Percentiles rank a stretch among this genome's conserved stretches.
phyloP scores from a whole-genome alignment of 495 filamentous ascomycete genomes.

The Neurospora sp. region DNA sequence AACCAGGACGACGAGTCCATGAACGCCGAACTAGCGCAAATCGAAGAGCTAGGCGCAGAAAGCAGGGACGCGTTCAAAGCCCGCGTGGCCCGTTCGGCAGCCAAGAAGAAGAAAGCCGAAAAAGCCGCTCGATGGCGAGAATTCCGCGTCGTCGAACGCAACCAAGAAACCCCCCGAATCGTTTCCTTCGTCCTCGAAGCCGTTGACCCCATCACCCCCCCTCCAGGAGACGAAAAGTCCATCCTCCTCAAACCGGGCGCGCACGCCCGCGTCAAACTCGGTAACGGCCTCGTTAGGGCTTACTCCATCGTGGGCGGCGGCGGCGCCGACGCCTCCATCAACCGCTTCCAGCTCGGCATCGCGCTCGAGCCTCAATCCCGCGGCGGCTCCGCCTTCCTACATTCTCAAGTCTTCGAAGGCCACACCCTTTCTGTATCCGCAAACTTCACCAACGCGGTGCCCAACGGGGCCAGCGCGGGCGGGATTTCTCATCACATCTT shows the following conservation, averaged over 20 bases:
- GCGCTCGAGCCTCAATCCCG: slow-evolving; percentile 33
- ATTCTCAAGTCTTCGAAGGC: slow-evolving; percentile 35
- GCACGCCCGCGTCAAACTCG: slow-evolving; percentile 36
- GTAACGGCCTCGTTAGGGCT: slow-evolving; percentile 32
- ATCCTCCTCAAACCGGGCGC: slow-evolving; percentile 20
- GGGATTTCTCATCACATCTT: slow-evolving; percentile 40
- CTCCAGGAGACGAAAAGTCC: not conserved
- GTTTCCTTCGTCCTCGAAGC: slow-evolving; percentile 31
- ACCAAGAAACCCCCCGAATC: slow-evolving; percentile 28
- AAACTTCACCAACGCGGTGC: slow-evolving; percentile 27
- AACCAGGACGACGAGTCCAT: slow-evolving; percentile 30
- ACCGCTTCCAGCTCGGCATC: slow-evolving; percentile 36
- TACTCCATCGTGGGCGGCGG: slow-evolving; percentile 38
- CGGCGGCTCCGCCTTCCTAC: slow-evolving; percentile 39
- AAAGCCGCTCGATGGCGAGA: slow-evolving; percentile 29
- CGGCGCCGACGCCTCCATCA: not conserved
- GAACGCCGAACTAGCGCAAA: slow-evolving; percentile 34
- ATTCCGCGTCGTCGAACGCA: slow-evolving; percentile 36
- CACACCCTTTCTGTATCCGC: slow-evolving; percentile 34
- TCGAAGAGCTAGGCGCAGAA: slow-evolving; percentile 40
- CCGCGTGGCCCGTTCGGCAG: slow-evolving; percentile 21
- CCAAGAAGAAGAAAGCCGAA: slow-evolving; percentile 5
- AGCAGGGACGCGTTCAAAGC: slow-evolving; percentile 30
- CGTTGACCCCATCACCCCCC: not conserved
- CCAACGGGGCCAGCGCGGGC: not conserved